A percentile compares a stretch with the other conserved stretches of the same genome.
Conservation (phyloP, 495 filamentous ascomycete species). For the Saxophila tyrrhenica region DNA sequence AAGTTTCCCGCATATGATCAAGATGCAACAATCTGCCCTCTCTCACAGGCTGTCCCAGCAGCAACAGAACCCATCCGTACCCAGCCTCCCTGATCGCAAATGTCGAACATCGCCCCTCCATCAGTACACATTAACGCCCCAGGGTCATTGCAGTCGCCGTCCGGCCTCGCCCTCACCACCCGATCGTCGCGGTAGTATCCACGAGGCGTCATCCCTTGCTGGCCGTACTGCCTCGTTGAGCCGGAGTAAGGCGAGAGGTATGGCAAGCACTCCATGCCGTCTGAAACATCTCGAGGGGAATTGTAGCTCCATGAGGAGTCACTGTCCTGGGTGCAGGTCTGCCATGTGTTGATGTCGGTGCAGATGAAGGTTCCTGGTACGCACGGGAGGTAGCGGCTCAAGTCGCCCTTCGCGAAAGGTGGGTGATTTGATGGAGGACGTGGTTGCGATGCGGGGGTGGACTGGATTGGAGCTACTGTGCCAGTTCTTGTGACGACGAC, state of each 20-base stretch:
- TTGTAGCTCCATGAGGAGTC: conserved; percentile 16
- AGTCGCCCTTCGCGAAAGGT: conserved; percentile 18
- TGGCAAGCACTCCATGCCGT: conserved; percentile 23
- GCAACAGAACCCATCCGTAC: conserved; percentile 15
- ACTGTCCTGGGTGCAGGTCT: conserved; percentile 20
- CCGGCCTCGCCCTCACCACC: conserved; percentile 10
- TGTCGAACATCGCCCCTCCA: conserved; percentile 9
- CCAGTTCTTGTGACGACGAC: background rate
- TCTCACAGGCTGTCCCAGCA: conserved; percentile 13
- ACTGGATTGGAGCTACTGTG: background rate
- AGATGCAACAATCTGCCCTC: conserved; percentile 10
- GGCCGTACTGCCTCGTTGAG: conserved; percentile 8
- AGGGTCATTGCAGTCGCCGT: conserved; percentile 12
- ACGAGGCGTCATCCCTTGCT: conserved; percentile 11
- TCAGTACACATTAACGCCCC: conserved; percentile 11
- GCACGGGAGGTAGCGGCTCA: conserved; percentile 22
- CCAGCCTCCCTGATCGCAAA: conserved; percentile 17
- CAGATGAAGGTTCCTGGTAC: conserved; percentile 28
- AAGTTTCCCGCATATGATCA: background rate
- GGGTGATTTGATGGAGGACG: conserved; percentile 2
- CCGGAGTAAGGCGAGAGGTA: conserved; percentile 2
- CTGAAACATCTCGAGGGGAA: conserved; percentile 18
- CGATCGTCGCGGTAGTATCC: conserved; percentile 21
- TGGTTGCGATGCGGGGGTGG: conserved; percentile 1
- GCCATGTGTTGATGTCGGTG: conserved; percentile 18